These are phyloP conservation scores for Rhizophagus prolifer DNA, from an alignment of 192 early-diverging fungal species.

Conservation along the genomic window DNA sequence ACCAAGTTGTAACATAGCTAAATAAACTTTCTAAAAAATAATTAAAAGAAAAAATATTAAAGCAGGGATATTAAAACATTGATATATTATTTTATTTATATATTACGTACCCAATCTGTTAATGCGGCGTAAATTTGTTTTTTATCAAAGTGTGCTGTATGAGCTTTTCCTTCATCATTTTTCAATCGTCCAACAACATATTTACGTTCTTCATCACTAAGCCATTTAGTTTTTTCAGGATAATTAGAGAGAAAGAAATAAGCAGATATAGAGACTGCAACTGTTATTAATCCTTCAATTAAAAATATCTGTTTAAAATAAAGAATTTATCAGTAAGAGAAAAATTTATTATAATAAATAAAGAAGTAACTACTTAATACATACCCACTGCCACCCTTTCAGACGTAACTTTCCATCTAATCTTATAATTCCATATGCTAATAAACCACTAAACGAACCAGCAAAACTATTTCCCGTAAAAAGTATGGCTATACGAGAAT, in stretches of 20 bases:
- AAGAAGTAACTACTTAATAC: neutral
- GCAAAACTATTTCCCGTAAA: constrained; percentile 57
- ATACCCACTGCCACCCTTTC: constrained; percentile 53
- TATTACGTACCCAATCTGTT: constrained; percentile 41
- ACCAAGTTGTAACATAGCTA: no score
- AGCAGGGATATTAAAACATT: no score
- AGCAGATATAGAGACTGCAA: constrained; percentile 38
- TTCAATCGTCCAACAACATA: no score
- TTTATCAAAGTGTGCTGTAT: no score
- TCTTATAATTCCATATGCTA: constrained; percentile 62
- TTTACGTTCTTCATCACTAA: no score
- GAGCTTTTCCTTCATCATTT: no score
- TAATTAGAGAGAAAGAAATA: constrained; percentile 52
- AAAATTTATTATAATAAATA: neutral
- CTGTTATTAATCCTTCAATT: constrained; percentile 55
- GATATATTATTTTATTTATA: no score
- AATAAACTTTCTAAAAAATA: no score
- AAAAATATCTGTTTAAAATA: constrained; percentile 52
- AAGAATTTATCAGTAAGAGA: neutral
- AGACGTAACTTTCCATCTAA: constrained; percentile 54
- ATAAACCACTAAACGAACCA: constrained; percentile 60
- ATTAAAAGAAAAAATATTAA: no score
- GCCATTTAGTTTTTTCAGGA: constrained; percentile 46
- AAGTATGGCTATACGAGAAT: no score
- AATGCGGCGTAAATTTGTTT: no score